Evolutionary conservation across 139 green algal species (phyloP), one percentile per base, ranked within the genome.

Genomic region (Ettlia oleoabundans): DNA sequence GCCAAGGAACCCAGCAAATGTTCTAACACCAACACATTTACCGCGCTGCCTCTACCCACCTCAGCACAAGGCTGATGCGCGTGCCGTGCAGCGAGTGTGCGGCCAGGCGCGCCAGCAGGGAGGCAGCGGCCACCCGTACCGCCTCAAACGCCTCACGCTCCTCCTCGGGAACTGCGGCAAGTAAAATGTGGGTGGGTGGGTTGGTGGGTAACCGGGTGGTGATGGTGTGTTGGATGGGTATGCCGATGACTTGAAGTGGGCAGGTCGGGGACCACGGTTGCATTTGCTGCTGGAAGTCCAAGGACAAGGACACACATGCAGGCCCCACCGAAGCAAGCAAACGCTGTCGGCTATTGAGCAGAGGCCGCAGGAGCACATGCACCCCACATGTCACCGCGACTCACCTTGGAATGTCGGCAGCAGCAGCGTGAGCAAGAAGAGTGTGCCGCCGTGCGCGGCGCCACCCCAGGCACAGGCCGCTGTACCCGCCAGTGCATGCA

Each of bases 351-450:
- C 55, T 9, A 22, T 65, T 15, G 18, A 65, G 15, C 55, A 65
- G 5, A 65, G 55, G n/a, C n/a, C n/a, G n/a, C n/a, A n/a, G n/a
- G n/a, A n/a, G n/a, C n/a, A n/a, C n/a, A n/a, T n/a, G n/a, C n/a
- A n/a, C n/a, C n/a, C n/a, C n/a, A n/a, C 58, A 67, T 7, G 21
- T 24, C 13, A 58, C 15, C n/a, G 63, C n/a, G 3, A 15, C 32
- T 79, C 1, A 43, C 75, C 75, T 81, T 41, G 37, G 63, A 83
- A 74, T 2, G 70, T 42, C 0, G 86, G 91, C 42, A 98, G 86
- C 38, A 98, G 86, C 37, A 94, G 69, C 3, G 89, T 69, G 37
- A 98, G 87, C 18, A 98, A 85, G 79, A 89, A 95, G n/a, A 98
- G 58, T 0, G 86, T 81, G 8, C 93, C 94, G 24, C 87, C 94